Base-by-base conservation (phyloP, 495 filamentous ascomycete genomes). In the Lindgomyces ingoldianus region DNA sequence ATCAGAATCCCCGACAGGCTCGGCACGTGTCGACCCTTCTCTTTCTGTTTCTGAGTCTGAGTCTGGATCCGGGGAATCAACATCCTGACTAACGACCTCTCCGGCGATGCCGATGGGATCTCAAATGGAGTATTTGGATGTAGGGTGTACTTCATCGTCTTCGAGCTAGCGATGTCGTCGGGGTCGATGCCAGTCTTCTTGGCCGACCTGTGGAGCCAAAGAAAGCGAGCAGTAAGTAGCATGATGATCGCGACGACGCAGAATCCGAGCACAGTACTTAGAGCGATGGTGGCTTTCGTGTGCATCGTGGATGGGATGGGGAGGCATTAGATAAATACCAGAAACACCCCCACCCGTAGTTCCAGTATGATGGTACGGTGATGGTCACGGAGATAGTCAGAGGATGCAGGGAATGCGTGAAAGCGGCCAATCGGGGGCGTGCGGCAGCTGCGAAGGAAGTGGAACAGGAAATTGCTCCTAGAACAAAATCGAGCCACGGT, bases 1-100 rank as follows among this genome's bases (percentile, higher is more conserved):
- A 51, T 62, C 42, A 67, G 56, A 22, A 67, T 51, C 2, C 57
- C 50, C 2, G 64, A 56, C 9, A 67, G 19, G n/a, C 49, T 42
- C 12, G 62, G 62, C 6, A 60, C 56, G 48, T 26, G 19, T 21
- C 54, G 14, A 14, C 56, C 47, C 9, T 24, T 30, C 10, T 60
- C 62, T 33, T 39, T 11, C 26, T 55, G 59, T n/a, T n/a, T n/a
- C n/a, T n/a, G n/a, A n/a, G n/a, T n/a, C n/a, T n/a, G n/a, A n/a
- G n/a, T n/a, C n/a, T n/a, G n/a, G n/a, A n/a, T n/a, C n/a, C n/a
- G n/a, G n/a, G n/a, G n/a, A n/a, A n/a, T n/a, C n/a, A n/a, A n/a
- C n/a, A n/a, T n/a, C n/a, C n/a, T n/a, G n/a, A n/a, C n/a, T n/a
- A n/a, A n/a, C n/a, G n/a, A n/a, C n/a, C n/a, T n/a, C n/a, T n/a